Percentiles rank a stretch among this genome's conserved stretches.
Conservation (phyloP, 768 basidiomycete genomes). For the Leccinum rimulosum region DNA sequence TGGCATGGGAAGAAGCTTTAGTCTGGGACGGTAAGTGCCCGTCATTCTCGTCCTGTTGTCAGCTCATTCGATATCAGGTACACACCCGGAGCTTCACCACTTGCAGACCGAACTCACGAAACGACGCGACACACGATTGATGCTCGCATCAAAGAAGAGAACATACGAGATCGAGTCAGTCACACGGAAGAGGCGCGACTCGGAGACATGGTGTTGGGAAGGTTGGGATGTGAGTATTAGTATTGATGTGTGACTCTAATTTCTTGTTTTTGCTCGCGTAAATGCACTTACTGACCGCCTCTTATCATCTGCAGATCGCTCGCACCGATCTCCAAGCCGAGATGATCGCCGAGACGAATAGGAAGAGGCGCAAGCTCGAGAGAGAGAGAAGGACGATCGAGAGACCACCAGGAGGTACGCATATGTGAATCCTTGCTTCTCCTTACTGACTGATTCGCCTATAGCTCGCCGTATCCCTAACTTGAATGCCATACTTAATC, state of each 20-base stretch:
- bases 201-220: slow-evolving; percentile 80
- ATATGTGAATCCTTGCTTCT: neutral
- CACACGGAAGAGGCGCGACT: slow-evolving; percentile 57
- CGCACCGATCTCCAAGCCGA: slow-evolving; percentile 79
- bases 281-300: slow-evolving; percentile 6
- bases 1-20: slow-evolving; percentile 85
- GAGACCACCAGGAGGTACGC: slow-evolving; percentile 69
- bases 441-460: slow-evolving; percentile 3
- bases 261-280: neutral
- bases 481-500: slow-evolving; percentile 40
- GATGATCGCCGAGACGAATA: slow-evolving; percentile 87
- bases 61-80: slow-evolving; percentile 43
- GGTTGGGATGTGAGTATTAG: slow-evolving; percentile 76
- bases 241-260: neutral
- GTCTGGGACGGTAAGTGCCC: slow-evolving; percentile 65
- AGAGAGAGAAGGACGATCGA: slow-evolving; percentile 80
- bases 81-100: slow-evolving; percentile 84
- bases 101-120: slow-evolving; percentile 76
- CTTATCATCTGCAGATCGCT: slow-evolving; percentile 47
- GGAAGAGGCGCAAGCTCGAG: slow-evolving; percentile 82
- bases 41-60: neutral
- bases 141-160: slow-evolving; percentile 74
- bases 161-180: slow-evolving; percentile 64
- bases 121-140: slow-evolving; percentile 77
- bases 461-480: slow-evolving; percentile 59